These are phyloP conservation scores for Lachancea sp. DNA, from an alignment of 805 yeast species.

Conservation along the genomic window DNA sequence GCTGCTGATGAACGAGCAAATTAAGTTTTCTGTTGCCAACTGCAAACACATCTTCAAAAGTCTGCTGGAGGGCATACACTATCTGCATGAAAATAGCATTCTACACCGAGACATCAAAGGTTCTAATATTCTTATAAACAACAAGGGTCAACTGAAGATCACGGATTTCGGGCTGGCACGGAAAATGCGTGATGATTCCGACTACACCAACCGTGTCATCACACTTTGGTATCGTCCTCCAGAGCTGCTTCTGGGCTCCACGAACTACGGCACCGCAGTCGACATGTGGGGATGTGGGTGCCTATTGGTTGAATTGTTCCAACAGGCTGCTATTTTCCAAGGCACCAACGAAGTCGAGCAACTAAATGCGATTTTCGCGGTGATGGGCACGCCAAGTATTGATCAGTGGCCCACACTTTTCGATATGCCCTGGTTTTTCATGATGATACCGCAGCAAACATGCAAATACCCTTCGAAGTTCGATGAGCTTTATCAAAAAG, in stretches of 20 bases:
- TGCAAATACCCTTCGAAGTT: constrained; percentile 33
- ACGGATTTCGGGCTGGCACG: constrained; percentile 83
- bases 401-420: constrained; percentile 74
- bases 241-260: constrained; percentile 82
- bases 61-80: constrained; percentile 59
- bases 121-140: constrained; percentile 64
- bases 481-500: constrained; percentile 35
- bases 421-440: constrained; percentile 86
- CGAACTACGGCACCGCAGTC: constrained; percentile 83
- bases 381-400: constrained; percentile 80
- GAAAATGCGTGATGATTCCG: constrained; percentile 53
- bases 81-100: constrained; percentile 60
- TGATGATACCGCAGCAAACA: constrained; percentile 54
- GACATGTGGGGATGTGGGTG: constrained; percentile 98
- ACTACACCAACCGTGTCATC: constrained; percentile 88
- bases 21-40: constrained; percentile 55
- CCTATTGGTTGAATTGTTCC: constrained; percentile 72
- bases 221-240: constrained; percentile 98
- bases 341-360: constrained; percentile 88
- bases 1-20: constrained; percentile 66
- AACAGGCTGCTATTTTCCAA: constrained; percentile 70
- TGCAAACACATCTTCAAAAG: constrained; percentile 62
- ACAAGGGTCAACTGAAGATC: constrained; percentile 56
- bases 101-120: constrained; percentile 81
- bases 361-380: constrained; percentile 62